Conservation (phyloP, 495 filamentous ascomycete species). For the Aspergillus incahuasiensis region DNA sequence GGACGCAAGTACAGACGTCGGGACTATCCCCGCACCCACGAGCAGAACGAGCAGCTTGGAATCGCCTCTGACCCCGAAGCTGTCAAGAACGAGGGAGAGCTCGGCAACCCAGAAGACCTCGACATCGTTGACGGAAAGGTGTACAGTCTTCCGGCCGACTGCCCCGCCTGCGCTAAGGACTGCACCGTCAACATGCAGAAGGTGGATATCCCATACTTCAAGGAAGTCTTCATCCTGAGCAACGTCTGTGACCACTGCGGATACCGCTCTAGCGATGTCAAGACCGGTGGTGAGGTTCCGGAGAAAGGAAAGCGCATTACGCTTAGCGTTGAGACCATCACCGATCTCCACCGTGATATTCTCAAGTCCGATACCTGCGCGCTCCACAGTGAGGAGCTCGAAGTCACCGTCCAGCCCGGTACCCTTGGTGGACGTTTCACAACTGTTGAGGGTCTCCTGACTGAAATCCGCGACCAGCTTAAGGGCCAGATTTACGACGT, state of each 20-base stretch:
- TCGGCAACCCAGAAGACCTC: slow-evolving; percentile 49
- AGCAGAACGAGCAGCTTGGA: slow-evolving; percentile 80
- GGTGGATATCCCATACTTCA: slow-evolving; percentile 94
- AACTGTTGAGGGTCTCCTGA: slow-evolving; percentile 91
- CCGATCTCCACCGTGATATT: slow-evolving; percentile 86
- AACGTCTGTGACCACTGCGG: slow-evolving; percentile 85
- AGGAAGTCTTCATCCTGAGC: slow-evolving; percentile 86
- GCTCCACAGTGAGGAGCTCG: slow-evolving; percentile 78
- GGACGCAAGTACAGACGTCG: slow-evolving; percentile 72
- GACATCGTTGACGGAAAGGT: slow-evolving; percentile 85
- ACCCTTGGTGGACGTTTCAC: slow-evolving; percentile 97
- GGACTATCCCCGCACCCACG: slow-evolving; percentile 74
- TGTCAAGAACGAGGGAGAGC: slow-evolving; percentile 20
- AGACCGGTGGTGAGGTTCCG: slow-evolving; percentile 90
- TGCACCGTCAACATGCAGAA: slow-evolving; percentile 92
- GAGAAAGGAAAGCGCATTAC: slow-evolving; percentile 80
- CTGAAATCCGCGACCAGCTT: slow-evolving; percentile 86
- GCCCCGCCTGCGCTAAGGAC: slow-evolving; percentile 79
- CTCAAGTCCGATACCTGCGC: slow-evolving; percentile 92
- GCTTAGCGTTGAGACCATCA: slow-evolving; percentile 63
- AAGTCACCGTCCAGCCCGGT: slow-evolving; percentile 77
- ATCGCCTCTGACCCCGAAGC: slow-evolving; percentile 48
- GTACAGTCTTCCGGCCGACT: slow-evolving; percentile 84
- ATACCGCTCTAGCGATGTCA: slow-evolving; percentile 93
- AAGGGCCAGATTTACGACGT: slow-evolving; percentile 79